Conservation (phyloP, 2,329 filamentous ascomycete species). For the Chrysoporthe puriensis region DNA sequence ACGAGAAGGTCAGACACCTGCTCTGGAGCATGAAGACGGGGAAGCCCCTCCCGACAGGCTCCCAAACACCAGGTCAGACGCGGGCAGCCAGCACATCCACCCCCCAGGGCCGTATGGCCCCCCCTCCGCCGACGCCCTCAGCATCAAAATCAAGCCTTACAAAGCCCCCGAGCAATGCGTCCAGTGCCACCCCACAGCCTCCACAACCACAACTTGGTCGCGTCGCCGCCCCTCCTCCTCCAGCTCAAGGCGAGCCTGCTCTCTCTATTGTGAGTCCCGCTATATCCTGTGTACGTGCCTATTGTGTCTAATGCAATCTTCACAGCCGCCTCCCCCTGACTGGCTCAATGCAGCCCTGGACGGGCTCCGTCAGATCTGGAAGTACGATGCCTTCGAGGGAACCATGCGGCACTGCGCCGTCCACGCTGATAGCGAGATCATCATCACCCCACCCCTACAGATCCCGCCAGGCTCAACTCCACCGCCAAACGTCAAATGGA, state of each 20-base stretch:
- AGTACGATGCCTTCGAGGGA: constrained; percentile 82
- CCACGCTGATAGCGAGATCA: constrained; percentile 70
- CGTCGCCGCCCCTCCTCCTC: constrained; percentile 68
- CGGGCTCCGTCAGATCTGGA: constrained; percentile 71
- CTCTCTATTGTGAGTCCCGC: constrained; percentile 63
- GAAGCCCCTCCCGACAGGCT: constrained; percentile 46
- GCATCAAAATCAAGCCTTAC: constrained; percentile 30
- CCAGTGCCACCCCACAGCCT: constrained; percentile 42
- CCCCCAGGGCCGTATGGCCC: constrained; percentile 54
- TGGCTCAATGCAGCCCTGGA: constrained; percentile 82
- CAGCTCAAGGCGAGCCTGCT: constrained; percentile 57
- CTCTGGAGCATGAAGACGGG: constrained; percentile 49
- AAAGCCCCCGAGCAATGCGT: constrained; percentile 22
- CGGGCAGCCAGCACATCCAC: constrained; percentile 40
- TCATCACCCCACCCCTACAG: constrained; percentile 54
- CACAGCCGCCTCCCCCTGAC: constrained; percentile 78
- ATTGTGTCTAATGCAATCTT: constrained; percentile 33
- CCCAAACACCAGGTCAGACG: constrained; percentile 48
- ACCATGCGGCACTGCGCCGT: constrained; percentile 89
- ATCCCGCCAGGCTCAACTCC: constrained; percentile 52
- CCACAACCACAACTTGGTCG: constrained; percentile 60
- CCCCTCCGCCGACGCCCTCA: constrained; percentile 49
- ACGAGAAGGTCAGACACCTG: constrained; percentile 70
- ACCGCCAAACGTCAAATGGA: constrained; percentile 71
- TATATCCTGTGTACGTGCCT: constrained; percentile 27